These are phyloP conservation scores for Amorphotheca resinae DNA, from an alignment of 495 filamentous ascomycete genomes.

Conservation along the genomic window DNA sequence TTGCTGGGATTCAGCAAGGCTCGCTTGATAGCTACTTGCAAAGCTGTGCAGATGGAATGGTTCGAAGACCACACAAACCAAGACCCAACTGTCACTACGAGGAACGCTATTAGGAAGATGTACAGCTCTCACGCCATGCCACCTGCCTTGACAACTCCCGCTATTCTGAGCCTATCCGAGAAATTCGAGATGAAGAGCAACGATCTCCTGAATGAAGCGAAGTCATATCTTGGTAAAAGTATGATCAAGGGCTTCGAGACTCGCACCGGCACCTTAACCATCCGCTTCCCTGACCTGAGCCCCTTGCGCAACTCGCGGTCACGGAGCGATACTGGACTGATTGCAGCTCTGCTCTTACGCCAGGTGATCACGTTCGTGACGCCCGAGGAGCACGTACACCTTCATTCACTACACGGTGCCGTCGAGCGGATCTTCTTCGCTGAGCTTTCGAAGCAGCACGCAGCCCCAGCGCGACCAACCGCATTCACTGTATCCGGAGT, in stretches of 20 bases:
- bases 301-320: conserved; percentile 6
- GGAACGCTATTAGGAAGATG: conserved; percentile 70
- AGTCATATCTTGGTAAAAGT: conserved; percentile 9
- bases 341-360: conserved; percentile 14
- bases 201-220: conserved; percentile 22
- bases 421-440: conserved; percentile 1
- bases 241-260: conserved; percentile 29
- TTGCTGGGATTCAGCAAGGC: conserved; percentile 63
- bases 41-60: conserved; percentile 50
- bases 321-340: conserved; percentile 6
- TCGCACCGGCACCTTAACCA: conserved; percentile 27
- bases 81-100: conserved; percentile 59
- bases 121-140: conserved; percentile 48
- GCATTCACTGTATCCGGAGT: conserved; percentile 13
- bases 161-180: conserved; percentile 44
- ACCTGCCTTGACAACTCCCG: conserved; percentile 48
- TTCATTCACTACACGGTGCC: conserved; percentile 2
- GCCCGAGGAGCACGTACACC: conserved; percentile 7
- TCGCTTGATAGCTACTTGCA: conserved; percentile 59
- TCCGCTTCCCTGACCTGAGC: conserved; percentile 27
- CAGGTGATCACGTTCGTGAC: conserved; percentile 14
- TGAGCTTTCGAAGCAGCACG: background rate
- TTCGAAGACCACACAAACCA: conserved; percentile 80
- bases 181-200: conserved; percentile 25
- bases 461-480: background rate